phyloP scores from a whole-genome alignment of 2,329 filamentous ascomycete species.

The Metarhizium anisopliae region DNA sequence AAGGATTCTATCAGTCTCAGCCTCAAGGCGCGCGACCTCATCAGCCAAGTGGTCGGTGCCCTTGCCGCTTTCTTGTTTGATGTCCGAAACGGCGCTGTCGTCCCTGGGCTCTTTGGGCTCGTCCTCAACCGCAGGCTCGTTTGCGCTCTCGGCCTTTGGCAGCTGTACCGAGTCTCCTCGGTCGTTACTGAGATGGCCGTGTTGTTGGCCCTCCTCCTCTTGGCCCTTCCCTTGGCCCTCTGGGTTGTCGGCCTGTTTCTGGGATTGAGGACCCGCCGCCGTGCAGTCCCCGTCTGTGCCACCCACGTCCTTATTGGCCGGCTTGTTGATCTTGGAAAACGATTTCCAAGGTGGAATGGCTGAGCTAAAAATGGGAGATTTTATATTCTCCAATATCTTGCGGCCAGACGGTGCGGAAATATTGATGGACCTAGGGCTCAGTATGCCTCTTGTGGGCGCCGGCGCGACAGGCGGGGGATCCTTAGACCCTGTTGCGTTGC shows the following conservation, averaged over 20 bases:
- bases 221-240: no score
- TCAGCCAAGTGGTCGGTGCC: constrained; percentile 19
- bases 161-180: neutral
- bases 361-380: neutral
- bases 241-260: neutral
- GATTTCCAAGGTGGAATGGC: constrained; percentile 1
- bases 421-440: constrained; percentile 7
- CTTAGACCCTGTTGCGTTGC: neutral
- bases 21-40: constrained; percentile 34
- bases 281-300: neutral
- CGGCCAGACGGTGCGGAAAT: constrained; percentile 4
- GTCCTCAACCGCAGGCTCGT: neutral
- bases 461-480: neutral
- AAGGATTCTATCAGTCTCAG: constrained; percentile 38
- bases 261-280: neutral
- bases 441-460: neutral
- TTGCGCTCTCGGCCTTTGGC: neutral
- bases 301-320: neutral
- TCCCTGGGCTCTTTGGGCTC: neutral
- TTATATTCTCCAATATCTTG: constrained; percentile 6
- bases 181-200: neutral
- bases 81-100: neutral
- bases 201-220: neutral
- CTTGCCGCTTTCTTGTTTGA: neutral
- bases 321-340: constrained; percentile 2